These are phyloP conservation scores for Discostella stelligera DNA, from an alignment of 352 stramenopile species.

Conservation along the genomic window DNA sequence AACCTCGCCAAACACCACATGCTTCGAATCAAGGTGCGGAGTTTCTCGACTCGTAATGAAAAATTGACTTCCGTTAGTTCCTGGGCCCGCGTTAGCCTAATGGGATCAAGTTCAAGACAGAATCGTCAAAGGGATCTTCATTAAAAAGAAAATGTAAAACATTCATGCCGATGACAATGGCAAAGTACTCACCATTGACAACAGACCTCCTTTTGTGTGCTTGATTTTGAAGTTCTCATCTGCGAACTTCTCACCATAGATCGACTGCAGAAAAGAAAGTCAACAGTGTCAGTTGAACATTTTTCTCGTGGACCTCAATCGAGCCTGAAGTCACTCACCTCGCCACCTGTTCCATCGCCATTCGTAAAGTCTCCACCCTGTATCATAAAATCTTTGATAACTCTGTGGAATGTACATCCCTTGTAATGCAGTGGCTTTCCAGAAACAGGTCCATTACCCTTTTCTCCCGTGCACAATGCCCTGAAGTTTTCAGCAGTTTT, in stretches of 20 bases:
- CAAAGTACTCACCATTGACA: constrained; percentile 58
- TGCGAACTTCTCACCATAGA: constrained; percentile 93
- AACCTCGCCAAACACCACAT: constrained; percentile 99
- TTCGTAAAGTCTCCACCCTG: constrained; percentile 93
- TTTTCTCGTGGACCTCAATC: constrained; percentile 51
- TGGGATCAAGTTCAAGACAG: background rate
- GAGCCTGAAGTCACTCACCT: background rate
- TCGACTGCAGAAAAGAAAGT: constrained; percentile 55
- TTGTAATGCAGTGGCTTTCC: constrained; percentile 95
- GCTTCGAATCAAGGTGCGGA: constrained; percentile 96
- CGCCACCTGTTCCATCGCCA: constrained; percentile 65
- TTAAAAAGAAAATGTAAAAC: background rate
- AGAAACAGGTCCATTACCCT: constrained; percentile 82
- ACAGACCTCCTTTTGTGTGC: constrained; percentile 70
- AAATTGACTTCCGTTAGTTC: constrained; percentile 99
- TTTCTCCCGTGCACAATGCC: constrained; percentile 95
- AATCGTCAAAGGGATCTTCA: background rate
- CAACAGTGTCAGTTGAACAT: constrained; percentile 38
- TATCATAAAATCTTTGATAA: constrained; percentile 98
- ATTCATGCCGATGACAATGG: too few relatives aligned
- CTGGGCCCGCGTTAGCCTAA: constrained; percentile 81
- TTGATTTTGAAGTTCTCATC: constrained; percentile 91
- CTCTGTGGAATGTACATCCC: constrained; percentile 94
- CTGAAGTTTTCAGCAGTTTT: constrained; percentile 99
- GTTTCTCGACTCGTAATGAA: constrained; percentile 96